Evolutionary conservation across 2,329 filamentous ascomycete genomes (phyloP).

Genomic region (Aspergillus felis): DNA sequence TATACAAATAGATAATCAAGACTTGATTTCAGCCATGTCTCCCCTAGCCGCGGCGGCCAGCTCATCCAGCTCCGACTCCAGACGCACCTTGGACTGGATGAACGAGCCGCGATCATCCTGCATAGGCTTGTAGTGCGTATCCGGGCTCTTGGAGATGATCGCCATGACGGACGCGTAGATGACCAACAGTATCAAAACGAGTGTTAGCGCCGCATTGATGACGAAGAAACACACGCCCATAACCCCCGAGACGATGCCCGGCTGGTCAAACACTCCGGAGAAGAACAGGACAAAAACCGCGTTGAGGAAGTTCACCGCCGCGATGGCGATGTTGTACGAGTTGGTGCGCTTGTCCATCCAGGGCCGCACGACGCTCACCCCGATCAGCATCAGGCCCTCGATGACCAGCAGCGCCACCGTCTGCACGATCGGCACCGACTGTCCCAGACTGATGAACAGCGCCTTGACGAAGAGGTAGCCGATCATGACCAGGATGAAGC

Average conservation of each 20-base stretch:
- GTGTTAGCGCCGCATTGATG: slow-evolving; percentile 75
- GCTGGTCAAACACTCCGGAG: slow-evolving; percentile 78
- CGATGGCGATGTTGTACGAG: slow-evolving; percentile 90
- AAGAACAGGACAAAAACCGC: slow-evolving; percentile 85
- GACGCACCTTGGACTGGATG: slow-evolving; percentile 74
- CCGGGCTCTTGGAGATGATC: slow-evolving; percentile 86
- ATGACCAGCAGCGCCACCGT: slow-evolving; percentile 78
- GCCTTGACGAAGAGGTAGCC: slow-evolving; percentile 76
- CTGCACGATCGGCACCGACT: slow-evolving; percentile 66
- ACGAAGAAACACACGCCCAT: slow-evolving; percentile 88
- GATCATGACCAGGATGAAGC: slow-evolving; percentile 79
- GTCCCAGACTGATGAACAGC: slow-evolving; percentile 79
- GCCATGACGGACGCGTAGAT: slow-evolving; percentile 71
- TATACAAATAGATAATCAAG: neutral
- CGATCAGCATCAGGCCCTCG: slow-evolving; percentile 72
- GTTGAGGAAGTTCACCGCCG: slow-evolving; percentile 83
- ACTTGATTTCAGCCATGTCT: neutral
- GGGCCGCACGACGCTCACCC: slow-evolving; percentile 73
- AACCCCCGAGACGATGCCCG: slow-evolving; percentile 75
- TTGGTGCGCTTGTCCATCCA: slow-evolving; percentile 99
- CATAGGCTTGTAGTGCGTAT: slow-evolving; percentile 92
- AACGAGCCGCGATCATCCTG: slow-evolving; percentile 90
- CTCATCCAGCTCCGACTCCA: slow-evolving; percentile 84
- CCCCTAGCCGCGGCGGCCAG: slow-evolving; percentile 56
- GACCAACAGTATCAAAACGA: slow-evolving; percentile 78